phyloP scores from a whole-genome alignment of 371 early-diverging fungal species.

The Smittium mucronatum region DNA sequence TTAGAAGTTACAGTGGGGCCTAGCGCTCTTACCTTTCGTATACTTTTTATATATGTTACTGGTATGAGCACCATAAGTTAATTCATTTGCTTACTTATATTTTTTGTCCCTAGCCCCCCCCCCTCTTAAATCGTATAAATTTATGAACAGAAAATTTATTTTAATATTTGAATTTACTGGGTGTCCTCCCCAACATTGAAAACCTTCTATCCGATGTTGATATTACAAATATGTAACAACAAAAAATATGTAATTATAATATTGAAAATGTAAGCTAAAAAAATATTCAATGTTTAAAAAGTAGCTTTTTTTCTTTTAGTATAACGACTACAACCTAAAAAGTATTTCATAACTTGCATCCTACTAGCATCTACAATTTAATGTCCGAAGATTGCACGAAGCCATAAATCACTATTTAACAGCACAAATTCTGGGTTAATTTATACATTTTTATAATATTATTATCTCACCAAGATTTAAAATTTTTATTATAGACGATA shows the following conservation, averaged over 20 bases:
- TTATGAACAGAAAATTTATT: not conserved
- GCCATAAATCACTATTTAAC: not conserved
- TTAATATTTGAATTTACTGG: not conserved
- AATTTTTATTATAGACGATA: not conserved
- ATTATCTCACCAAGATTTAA: not conserved
- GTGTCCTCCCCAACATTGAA: not conserved
- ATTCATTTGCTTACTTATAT: not conserved
- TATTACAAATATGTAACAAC: not conserved
- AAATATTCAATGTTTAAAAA: not conserved
- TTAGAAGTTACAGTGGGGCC: conserved; percentile 17
- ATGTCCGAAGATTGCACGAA: not conserved
- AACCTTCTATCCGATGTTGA: not conserved
- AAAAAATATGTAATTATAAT: not conserved
- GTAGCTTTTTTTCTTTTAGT: not conserved
- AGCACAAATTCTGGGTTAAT: not conserved
- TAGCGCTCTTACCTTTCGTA: conserved; percentile 17
- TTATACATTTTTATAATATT: not conserved
- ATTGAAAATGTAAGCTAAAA: not conserved
- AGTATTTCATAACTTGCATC: not conserved
- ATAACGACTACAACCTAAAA: not conserved
- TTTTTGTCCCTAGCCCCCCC: not conserved
- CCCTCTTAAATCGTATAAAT: not conserved
- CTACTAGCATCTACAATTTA: not conserved
- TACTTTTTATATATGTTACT: not conserved
- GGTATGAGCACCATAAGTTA: not conserved